Evolutionary conservation across 139 green algal genomes (phyloP), one percentile per base, ranked within the genome.

Genomic region (Bryopsis sp.): DNA sequence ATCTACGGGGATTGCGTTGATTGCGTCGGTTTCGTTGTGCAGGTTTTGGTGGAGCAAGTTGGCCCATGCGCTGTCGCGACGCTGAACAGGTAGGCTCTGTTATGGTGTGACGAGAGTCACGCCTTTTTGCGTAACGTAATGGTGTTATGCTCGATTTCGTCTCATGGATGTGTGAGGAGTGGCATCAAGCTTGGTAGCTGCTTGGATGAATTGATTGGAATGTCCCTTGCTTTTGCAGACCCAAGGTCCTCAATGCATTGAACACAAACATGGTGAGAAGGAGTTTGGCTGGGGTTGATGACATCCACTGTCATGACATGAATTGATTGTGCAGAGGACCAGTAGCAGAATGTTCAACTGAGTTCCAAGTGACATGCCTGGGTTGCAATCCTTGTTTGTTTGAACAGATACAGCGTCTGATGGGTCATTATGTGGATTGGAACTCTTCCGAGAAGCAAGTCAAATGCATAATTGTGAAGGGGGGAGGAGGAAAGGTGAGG

Each of bases 241-340:
- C 85, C 1, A 79, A 79, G 11, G 84, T 79, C 1, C 75, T 95
- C 1, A 94, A 95, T 68, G 78, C 87, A 0, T 76, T 95, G 6
- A 91, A 81, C 57, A 58, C 67, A 1, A 34, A 68, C 32, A 93
- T 95, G 87, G 85, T 91, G 43, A 38, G 79, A 7, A 39, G n/a
- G n/a, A 48, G 15, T 22, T 36, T 64, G 31, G 39, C 32, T 24
- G 28, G 11, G 57, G n/a, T 28, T 34, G 57, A 22, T 39, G 7
- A 64, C 64, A 22, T 34, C 7, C n/a, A 48, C 43, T 5, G 33
- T 47, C 11, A 6, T 34, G 39, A 8, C 8, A 39, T 32, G 11
- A 35, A 15, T 47, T 28, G 3, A 36, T 19, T 36, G 43, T 19
- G 19, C 43, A 54, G 43, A 54, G 15, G 19, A 11, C 11, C 15